Evolutionary conservation across 805 yeast genomes (phyloP).

Genomic region (Ogataea pini): DNA sequence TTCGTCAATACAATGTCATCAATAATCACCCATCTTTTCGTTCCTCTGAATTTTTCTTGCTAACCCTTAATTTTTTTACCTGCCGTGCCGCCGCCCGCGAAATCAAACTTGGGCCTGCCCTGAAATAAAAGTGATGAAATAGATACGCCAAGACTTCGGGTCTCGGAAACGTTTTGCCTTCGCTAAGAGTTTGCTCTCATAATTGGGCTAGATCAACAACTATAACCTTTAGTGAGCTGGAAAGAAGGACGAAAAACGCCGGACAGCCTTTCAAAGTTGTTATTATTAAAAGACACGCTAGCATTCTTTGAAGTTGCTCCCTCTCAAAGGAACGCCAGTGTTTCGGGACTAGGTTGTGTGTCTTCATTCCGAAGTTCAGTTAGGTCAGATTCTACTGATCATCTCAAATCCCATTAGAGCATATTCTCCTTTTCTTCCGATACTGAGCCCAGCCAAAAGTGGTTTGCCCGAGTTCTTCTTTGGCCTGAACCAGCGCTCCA

Average conservation of each 20-base stretch:
- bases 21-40: too few relatives aligned
- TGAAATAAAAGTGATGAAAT: neutral
- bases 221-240: neutral
- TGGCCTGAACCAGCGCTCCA: neutral
- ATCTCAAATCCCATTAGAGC: too few relatives aligned
- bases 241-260: neutral
- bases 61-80: neutral
- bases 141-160: neutral
- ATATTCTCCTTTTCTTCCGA: neutral
- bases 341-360: neutral
- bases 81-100: slow-evolving; percentile 5
- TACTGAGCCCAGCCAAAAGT: neutral
- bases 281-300: neutral
- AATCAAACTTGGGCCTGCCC: neutral
- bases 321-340: neutral
- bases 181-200: neutral
- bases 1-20: too few relatives aligned
- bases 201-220: neutral
- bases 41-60: neutral
- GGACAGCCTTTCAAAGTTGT: too few relatives aligned
- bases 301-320: neutral
- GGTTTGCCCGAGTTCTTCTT: too few relatives aligned
- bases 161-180: slow-evolving; percentile 1
- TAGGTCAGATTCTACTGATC: too few relatives aligned
- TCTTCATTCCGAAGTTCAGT: neutral